Base-by-base conservation (phyloP, 331 rosid genomes). In the Rosa hybrid region DNA sequence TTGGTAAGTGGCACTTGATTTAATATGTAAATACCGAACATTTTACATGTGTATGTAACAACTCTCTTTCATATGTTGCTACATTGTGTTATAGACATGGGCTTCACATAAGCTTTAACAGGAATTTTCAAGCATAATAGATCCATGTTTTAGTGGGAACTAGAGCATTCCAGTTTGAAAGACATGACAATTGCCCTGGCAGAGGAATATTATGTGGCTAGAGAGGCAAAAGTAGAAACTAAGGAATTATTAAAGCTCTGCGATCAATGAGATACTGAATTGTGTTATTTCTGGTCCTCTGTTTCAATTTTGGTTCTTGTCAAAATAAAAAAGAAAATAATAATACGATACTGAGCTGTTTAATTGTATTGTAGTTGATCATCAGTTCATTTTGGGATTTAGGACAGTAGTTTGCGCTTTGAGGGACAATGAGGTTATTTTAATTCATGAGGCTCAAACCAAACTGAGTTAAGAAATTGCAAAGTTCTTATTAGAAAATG, bases 1-100 rank as follows among this genome's bases (percentile, higher is more conserved):
- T 78, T 95, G 99, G 99, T 95, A 85, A 85, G 88, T 74, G 74
- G 69, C 49, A 34, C 77, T 57, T 65, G 79, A 18, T 80, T 82
- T 77, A 27, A n/a, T 34, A 44, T 30, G 79, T 63, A 62, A 62
- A 23, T 2, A 5, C 12, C 2, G 49, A 68, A 39, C 14, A 4
- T 44, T 34, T 62, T 20, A 25, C 16, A 39, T 51, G 42, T 83
- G 9, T 78, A 54, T 50, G 46, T 78, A 12, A 21, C 12, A 25
- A 48, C 53, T 48, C 10, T 69, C 13, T 46, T 67, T 12, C 14
- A 0, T 54, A 46, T 65, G 20, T 54, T 81, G 4, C 59, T 45
- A 71, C 11, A 21, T 69, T 39, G 34, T 74, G 21, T 77, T 68
- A 69, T 39, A 48, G 45, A 59, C 20, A 62, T 41, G 44, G 77